A percentile compares a stretch with the other conserved stretches of the same genome.
These are phyloP conservation scores for Raffaelea albimanens DNA, from an alignment of 2,329 filamentous ascomycete genomes.

Conservation along the genomic window DNA sequence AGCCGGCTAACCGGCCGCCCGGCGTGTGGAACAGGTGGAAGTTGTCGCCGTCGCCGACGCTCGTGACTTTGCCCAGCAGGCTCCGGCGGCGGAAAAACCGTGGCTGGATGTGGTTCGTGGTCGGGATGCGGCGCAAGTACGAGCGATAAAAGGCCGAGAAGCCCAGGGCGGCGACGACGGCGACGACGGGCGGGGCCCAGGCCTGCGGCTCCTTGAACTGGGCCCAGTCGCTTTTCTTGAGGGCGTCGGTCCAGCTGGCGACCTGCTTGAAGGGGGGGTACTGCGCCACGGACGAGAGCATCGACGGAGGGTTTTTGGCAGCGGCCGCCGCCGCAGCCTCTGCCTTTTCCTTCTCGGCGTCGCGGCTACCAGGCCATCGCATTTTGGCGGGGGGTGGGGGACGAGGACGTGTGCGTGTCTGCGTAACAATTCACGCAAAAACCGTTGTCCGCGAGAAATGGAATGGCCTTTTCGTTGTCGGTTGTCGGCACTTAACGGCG, in stretches of 20 bases:
- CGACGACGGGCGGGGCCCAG: slow-evolving; percentile 42
- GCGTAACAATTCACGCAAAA: too few relatives aligned
- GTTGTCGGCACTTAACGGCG: too few relatives aligned
- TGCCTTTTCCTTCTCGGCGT: slow-evolving; percentile 3
- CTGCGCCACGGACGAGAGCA: neutral
- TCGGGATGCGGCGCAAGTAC: slow-evolving; percentile 78
- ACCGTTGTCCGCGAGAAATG: too few relatives aligned
- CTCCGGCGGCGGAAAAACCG: slow-evolving; percentile 65
- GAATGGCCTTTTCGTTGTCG: too few relatives aligned
- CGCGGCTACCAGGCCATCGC: slow-evolving; percentile 10
- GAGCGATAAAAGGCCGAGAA: slow-evolving; percentile 56
- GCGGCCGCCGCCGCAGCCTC: neutral
- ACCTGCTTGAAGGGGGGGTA: too few relatives aligned
- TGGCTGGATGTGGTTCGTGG: slow-evolving; percentile 64
- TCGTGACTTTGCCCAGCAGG: slow-evolving; percentile 78
- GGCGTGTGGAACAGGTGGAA: slow-evolving; percentile 93
- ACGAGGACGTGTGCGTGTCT: neutral
- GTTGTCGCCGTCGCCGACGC: slow-evolving; percentile 92
- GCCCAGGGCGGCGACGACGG: slow-evolving; percentile 45
- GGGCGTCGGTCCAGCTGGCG: slow-evolving; percentile 27
- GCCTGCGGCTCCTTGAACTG: slow-evolving; percentile 45
- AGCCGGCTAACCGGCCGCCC: slow-evolving; percentile 76
- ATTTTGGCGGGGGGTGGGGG: slow-evolving; percentile 6
- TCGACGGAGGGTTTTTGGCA: neutral
- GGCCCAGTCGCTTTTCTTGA: slow-evolving; percentile 41